Evolutionary conservation across 768 basidiomycete genomes (phyloP).

Genomic region (Phlegmacium glaucopus): DNA sequence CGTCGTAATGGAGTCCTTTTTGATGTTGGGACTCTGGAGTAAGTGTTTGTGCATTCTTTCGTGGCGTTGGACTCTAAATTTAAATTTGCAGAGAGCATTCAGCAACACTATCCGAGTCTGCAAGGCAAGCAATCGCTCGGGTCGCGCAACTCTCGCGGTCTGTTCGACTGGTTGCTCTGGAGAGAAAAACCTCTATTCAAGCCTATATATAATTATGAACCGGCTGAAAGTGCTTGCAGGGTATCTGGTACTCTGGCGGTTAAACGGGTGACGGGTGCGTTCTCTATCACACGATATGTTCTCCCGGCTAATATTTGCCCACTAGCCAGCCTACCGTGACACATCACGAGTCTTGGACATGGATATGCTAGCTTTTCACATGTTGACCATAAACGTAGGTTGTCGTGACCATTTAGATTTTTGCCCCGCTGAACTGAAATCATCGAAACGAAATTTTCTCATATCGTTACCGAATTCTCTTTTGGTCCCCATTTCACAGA

Average conservation of each 20-base stretch:
- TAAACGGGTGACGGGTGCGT: constrained; percentile 84
- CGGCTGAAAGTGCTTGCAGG: constrained; percentile 76
- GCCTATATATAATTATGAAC: constrained; percentile 69
- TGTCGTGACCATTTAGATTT: not conserved
- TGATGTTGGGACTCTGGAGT: constrained; percentile 70
- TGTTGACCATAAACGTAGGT: constrained; percentile 81
- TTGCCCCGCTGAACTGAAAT: not conserved
- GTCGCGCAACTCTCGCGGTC: constrained; percentile 70
- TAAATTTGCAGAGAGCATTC: constrained; percentile 53
- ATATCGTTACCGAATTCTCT: constrained; percentile 95
- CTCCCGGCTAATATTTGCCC: too few relatives aligned
- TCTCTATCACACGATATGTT: not conserved
- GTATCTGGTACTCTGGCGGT: constrained; percentile 80
- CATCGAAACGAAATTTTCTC: constrained; percentile 92
- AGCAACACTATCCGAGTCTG: constrained; percentile 59
- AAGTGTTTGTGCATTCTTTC: constrained; percentile 10
- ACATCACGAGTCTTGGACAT: constrained; percentile 93
- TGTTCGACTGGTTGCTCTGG: constrained; percentile 57
- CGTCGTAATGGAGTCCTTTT: constrained; percentile 88
- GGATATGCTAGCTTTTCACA: constrained; percentile 88
- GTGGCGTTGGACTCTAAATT: not conserved
- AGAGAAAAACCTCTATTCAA: constrained; percentile 51
- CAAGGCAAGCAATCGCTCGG: constrained; percentile 66
- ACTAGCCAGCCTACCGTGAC: constrained; percentile 82
- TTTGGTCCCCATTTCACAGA: constrained; percentile 96